Evolutionary conservation across 176 grass and related monocot genomes (phyloP).

Genomic region (Rhynchospora breviuscula): DNA sequence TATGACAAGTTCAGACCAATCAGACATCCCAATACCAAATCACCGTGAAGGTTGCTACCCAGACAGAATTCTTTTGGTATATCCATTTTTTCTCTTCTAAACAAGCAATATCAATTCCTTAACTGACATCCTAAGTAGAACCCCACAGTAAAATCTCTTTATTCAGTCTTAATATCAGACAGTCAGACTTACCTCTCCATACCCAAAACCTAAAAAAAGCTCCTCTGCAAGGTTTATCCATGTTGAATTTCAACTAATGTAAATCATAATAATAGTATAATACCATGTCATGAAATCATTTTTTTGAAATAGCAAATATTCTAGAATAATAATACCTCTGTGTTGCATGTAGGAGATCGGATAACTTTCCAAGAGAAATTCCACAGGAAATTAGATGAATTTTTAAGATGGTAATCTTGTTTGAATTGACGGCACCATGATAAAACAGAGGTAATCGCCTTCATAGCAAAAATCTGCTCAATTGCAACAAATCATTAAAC

Average conservation of each 20-base stretch:
- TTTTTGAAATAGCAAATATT: slow-evolving; percentile 11
- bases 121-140: neutral
- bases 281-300: slow-evolving; percentile 9
- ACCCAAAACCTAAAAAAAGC: neutral
- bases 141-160: neutral
- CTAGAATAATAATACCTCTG: slow-evolving; percentile 51
- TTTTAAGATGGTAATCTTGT: slow-evolving; percentile 34
- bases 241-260: neutral
- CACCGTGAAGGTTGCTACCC: neutral
- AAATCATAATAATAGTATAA: no score
- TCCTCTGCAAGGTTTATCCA: neutral
- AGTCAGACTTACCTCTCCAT: neutral
- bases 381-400: slow-evolving; percentile 62
- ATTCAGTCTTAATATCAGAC: neutral
- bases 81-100: neutral
- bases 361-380: slow-evolving; percentile 83
- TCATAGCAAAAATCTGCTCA: slow-evolving; percentile 72
- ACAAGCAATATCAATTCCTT: neutral
- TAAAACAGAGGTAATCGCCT: slow-evolving; percentile 52
- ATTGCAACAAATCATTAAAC: slow-evolving; percentile 14
- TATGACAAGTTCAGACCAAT: neutral
- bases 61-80: neutral
- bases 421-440: slow-evolving; percentile 57
- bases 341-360: slow-evolving; percentile 40
- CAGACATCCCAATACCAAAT: neutral